Base-by-base conservation (phyloP, 2,329 filamentous ascomycete species). In the Pyrenochaeta sp. region DNA sequence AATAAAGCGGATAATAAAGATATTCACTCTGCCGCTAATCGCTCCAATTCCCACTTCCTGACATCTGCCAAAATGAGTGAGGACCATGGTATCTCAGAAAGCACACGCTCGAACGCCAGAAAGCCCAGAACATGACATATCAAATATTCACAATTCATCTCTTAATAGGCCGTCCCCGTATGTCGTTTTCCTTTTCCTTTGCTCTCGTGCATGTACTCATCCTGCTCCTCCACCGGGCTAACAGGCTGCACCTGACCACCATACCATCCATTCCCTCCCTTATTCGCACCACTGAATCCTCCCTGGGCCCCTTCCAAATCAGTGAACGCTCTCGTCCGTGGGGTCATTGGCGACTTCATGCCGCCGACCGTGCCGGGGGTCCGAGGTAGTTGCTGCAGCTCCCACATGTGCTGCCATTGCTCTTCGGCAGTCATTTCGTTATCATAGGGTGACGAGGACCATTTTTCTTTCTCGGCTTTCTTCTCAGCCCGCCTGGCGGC, bases 331-430 rank as follows among this genome's bases (percentile, higher is more conserved):
- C 56, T 63, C n/a, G 76, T 75, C 8, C 75, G 58, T 13, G 76
- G 75, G 30, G 76, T 77, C 59, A 70, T 68, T 0, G 73, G 72
- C 9, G 59, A 69, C 58, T 70, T 73, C 62, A 74, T 65, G 1
- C 62, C 72, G 6, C 64, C 66, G 4, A 64, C 59, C 2, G 72
- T 70, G 1, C 75, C 75, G 0, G 76, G 75, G 3, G 74, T 78
- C 6, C 73, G 62, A 0, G 75, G 75, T 10, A 77, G 62, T 53
- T 78, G 76, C 55, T 78, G 76, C 49, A 78, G 68, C 45, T 78
- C 76, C 76, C 76, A 78, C 73, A 78, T 77, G 55, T 78, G 76
- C 61, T 78, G 76, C 76, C 76, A 78, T 59, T 77, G 75, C 42
- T 77, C 67, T 36, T 78, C 73, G 50, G 76, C 66, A 13, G 72